Evolutionary conservation across 2,329 filamentous ascomycete species (phyloP).

Genomic region (Calonectria pseudoturangicola): DNA sequence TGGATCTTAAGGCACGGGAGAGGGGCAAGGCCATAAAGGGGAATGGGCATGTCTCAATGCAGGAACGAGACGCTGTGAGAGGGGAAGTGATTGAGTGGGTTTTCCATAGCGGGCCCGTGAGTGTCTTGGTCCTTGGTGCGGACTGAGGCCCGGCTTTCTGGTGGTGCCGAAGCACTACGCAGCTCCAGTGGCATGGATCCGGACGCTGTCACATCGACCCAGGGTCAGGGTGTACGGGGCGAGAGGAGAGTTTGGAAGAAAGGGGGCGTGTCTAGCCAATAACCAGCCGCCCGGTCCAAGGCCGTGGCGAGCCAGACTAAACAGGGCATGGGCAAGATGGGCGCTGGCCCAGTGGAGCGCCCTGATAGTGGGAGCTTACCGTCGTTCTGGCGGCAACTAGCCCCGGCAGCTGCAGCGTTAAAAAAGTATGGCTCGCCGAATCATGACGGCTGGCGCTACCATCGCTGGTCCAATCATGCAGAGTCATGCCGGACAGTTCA

Average conservation of each 20-base stretch:
- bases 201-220: conserved; percentile 50
- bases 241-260: conserved; percentile 43
- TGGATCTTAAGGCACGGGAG: conserved; percentile 53
- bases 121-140: conserved; percentile 46
- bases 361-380: conserved; percentile 42
- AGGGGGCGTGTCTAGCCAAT: conserved; percentile 50
- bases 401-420: conserved; percentile 49
- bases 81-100: conserved; percentile 49
- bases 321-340: conserved; percentile 47
- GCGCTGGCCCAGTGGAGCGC: conserved; percentile 48
- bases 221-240: conserved; percentile 51
- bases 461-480: conserved; percentile 44
- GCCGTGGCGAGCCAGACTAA: conserved; percentile 48
- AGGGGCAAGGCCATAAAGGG: conserved; percentile 53
- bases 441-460: conserved; percentile 42
- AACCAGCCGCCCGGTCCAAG: conserved; percentile 43
- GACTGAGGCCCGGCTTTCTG: conserved; percentile 48
- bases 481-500: conserved; percentile 30
- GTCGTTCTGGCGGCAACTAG: conserved; percentile 51
- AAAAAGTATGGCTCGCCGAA: conserved; percentile 43
- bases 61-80: conserved; percentile 59
- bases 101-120: conserved; percentile 47
- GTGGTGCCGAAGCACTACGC: conserved; percentile 47
- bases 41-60: conserved; percentile 63
- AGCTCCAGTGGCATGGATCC: conserved; percentile 51